Conservation (phyloP, 345 rosid genomes). For the Gossypium sturtianum region DNA sequence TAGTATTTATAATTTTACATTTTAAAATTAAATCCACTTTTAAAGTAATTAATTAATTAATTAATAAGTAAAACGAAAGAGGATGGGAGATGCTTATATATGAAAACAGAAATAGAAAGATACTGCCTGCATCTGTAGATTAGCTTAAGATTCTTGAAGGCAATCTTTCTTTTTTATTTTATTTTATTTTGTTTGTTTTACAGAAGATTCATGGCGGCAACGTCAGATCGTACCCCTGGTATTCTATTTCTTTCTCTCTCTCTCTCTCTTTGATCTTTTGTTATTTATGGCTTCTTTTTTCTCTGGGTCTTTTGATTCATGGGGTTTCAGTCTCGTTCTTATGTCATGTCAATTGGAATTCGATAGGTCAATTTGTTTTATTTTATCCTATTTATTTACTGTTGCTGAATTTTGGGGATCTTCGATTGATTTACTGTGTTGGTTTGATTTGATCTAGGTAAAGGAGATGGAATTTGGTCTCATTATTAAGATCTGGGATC, state of each 20-base stretch:
- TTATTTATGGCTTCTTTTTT: background rate
- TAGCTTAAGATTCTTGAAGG: slow-evolving; percentile 33
- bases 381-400: background rate
- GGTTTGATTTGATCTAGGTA: slow-evolving; percentile 1
- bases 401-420: slow-evolving; percentile 6
- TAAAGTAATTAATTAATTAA: background rate
- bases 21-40: background rate
- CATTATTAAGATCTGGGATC: slow-evolving; percentile 41
- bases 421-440: slow-evolving; percentile 11
- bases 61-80: background rate
- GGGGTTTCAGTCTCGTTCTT: background rate
- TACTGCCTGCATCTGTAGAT: slow-evolving; percentile 8
- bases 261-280: background rate
- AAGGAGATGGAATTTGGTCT: slow-evolving; percentile 16
- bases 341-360: slow-evolving; percentile 2
- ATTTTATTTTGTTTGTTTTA: background rate
- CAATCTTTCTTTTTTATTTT: slow-evolving; percentile 30
- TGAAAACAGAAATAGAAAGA: slow-evolving; percentile 12
- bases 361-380: background rate
- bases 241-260: slow-evolving; percentile 24
- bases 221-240: slow-evolving; percentile 61
- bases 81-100: background rate
- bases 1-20: background rate
- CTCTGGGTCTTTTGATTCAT: slow-evolving; percentile 21
- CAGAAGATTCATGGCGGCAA: slow-evolving; percentile 63